Evolutionary conservation across 2,329 filamentous ascomycete genomes (phyloP), one percentile per base, ranked within the genome.

Genomic region (Penicillium sp.): DNA sequence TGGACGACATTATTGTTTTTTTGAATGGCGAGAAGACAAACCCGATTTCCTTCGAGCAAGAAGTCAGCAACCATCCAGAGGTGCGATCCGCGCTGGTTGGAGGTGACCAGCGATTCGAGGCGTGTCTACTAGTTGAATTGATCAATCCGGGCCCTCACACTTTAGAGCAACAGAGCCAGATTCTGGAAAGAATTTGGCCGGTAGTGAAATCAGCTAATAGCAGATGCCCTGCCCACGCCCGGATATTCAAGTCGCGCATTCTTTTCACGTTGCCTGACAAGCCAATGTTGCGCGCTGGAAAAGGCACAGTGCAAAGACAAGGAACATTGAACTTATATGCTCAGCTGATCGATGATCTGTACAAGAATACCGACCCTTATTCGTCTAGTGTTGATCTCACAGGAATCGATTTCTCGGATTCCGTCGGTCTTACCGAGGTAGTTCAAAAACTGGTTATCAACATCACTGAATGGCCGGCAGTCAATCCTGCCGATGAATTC

Each of bases 21-120:
- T 57, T 69, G 4, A 74, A 73, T 36, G 71, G 71, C 6, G 71
- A 74, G 51, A 74, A 74, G 40, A 68, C 69, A 1, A 61, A 69
- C 13, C 70, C 71, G 0, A 56, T 73, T 4, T 60, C 64, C 0
- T 65, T 72, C 26, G 80, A 83, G 11, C 25, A 27, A 11, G 10
- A 27, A 5, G 25, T 27, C 12, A 6, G 10, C 11, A 4, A 5
- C 25, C 9, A 35, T 18, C 23, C 23, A 13, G 6, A 28, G 13
- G 17, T 35, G 13, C 23, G 18, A 4, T 20, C 18, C 8, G 8
- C 12, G 14, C 10, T 35, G 10, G 32, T 28, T 11, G 23, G 17
- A 11, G 32, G 32, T 28, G 32, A 20, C 5, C 32, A 35, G 11
- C 32, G 32, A 16, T 28, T 26, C 10, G 17, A 28, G 14, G 32